A percentile compares a stretch with the other conserved stretches of the same genome.
Evolutionary conservation across 129 eudicot species (phyloP).

Genomic region (Flaveria ramosissima): DNA sequence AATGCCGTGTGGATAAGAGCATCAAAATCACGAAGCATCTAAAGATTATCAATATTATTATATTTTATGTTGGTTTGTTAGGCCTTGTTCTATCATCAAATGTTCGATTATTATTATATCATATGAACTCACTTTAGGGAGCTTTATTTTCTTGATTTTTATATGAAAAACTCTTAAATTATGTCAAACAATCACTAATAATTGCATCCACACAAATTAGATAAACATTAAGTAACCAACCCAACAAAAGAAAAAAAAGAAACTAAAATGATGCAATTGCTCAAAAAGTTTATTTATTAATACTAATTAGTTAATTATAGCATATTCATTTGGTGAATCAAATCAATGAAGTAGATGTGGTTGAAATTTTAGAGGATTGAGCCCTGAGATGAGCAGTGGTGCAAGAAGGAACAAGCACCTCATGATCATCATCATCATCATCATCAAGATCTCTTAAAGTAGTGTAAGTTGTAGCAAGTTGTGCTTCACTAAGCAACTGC

Average conservation of each 20-base stretch:
- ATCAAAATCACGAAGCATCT: slow-evolving; percentile 18
- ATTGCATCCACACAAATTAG: slow-evolving; percentile 29
- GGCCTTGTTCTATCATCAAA: slow-evolving; percentile 35
- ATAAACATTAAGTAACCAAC: slow-evolving; percentile 16
- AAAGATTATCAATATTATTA: slow-evolving; percentile 29
- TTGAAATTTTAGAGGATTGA: slow-evolving; percentile 47
- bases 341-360: slow-evolving; percentile 54
- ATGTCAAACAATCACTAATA: slow-evolving; percentile 26
- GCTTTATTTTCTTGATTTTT: background rate
- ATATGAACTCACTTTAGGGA: slow-evolving; percentile 9
- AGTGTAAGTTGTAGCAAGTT: slow-evolving; percentile 51
- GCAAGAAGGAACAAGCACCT: slow-evolving; percentile 51
- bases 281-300: slow-evolving; percentile 23
- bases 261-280: slow-evolving; percentile 23
- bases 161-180: slow-evolving; percentile 1
- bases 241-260: background rate
- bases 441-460: slow-evolving; percentile 53
- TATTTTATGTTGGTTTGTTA: slow-evolving; percentile 29
- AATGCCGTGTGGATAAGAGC: slow-evolving; percentile 28
- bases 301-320: slow-evolving; percentile 4
- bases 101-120: slow-evolving; percentile 22
- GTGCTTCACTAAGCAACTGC: slow-evolving; percentile 58
- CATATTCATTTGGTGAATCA: slow-evolving; percentile 23
- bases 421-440: slow-evolving; percentile 30
- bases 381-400: slow-evolving; percentile 54